A percentile compares a stretch with the other conserved stretches of the same genome.
Evolutionary conservation across 1,284 basidiomycete genomes (phyloP).

Genomic region (Ganoderma leucocontextum): DNA sequence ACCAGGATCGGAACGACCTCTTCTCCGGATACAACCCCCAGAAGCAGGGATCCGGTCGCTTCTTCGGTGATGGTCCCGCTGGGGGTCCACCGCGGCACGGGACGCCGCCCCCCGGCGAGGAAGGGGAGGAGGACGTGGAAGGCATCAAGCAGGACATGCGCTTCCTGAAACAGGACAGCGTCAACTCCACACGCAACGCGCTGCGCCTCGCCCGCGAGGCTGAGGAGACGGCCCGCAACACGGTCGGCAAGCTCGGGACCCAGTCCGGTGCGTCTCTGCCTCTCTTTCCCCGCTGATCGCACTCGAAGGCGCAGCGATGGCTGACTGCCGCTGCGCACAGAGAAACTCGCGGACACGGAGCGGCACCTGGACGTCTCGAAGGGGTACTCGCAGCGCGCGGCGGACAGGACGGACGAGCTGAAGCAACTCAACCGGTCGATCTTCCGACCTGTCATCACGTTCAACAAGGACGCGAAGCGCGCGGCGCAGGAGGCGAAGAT

Average conservation of each 20-base stretch:
- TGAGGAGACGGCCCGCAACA: constrained; percentile 94
- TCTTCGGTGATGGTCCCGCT: constrained; percentile 65
- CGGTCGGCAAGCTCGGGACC: constrained; percentile 87
- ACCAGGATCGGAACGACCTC: constrained; percentile 77
- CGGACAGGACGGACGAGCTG: constrained; percentile 94
- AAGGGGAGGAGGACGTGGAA: constrained; percentile 96
- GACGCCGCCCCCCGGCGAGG: constrained; percentile 69
- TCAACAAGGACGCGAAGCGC: constrained; percentile 93
- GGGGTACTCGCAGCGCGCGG: constrained; percentile 88
- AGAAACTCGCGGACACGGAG: constrained; percentile 94
- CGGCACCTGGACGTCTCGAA: constrained; percentile 95
- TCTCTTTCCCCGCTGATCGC: neutral
- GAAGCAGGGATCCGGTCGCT: constrained; percentile 63
- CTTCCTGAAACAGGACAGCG: constrained; percentile 92
- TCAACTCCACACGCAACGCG: constrained; percentile 92
- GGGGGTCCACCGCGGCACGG: constrained; percentile 32
- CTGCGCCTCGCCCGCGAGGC: constrained; percentile 93
- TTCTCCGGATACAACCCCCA: constrained; percentile 77
- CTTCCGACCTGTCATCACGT: constrained; percentile 91
- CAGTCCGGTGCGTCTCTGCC: constrained; percentile 81
- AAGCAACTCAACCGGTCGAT: constrained; percentile 95
- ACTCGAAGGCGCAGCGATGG: neutral
- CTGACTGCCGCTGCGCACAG: constrained; percentile 46
- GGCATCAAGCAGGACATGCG: constrained; percentile 95
- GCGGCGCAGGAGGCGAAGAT: constrained; percentile 91